Base-by-base conservation (phyloP, 2,329 filamentous ascomycete genomes). In the Neonectria hederae region DNA sequence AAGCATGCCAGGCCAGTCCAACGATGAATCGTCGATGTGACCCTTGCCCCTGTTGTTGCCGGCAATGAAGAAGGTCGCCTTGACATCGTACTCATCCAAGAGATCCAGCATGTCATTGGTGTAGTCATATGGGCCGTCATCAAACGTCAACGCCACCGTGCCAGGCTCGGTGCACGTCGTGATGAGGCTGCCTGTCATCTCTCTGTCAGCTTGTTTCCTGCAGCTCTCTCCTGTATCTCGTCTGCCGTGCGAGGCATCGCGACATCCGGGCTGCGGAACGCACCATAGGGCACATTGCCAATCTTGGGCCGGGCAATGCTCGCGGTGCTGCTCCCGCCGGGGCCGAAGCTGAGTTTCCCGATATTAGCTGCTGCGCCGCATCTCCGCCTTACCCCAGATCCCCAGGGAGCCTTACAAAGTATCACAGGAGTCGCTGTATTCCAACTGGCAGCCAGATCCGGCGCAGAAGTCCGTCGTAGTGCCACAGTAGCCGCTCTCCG, bases 111-210 rank as follows among this genome's bases (percentile, higher is more conserved):
- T 69, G 10, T 74, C 70, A 7, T 68, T 65, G 5, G 83, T 86
- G 68, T 78, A 83, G 4, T 66, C 59, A 62, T 76, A 81, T 0
- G 83, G 83, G 0, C 82, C 83, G 55, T 85, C 83, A 65, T 84
- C 83, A 67, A 80, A 83, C 1, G 82, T 84, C 26, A 85, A 73
- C 1, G 83, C 83, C 40, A 83, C 74, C 59, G 75, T 74, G 22
- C 77, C 79, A 1, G 77, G 76, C 13, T 64, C 64, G 1, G 70
- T 76, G 66, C 79, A 81, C 11, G 70, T 75, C 0, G 74, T 83
- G 65, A 81, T 78, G 59, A 72, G 63, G 38, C 67, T 71, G 38
- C 78, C 78, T 80, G 45, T 24, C 14, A 13, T 45, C 10, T 19
- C 54, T 22, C 28, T 52, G 67, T 75, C 59, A 76, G 71, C 45